Evolutionary conservation across 495 filamentous ascomycete species (phyloP).

Genomic region (Lentithecium fluviatile): DNA sequence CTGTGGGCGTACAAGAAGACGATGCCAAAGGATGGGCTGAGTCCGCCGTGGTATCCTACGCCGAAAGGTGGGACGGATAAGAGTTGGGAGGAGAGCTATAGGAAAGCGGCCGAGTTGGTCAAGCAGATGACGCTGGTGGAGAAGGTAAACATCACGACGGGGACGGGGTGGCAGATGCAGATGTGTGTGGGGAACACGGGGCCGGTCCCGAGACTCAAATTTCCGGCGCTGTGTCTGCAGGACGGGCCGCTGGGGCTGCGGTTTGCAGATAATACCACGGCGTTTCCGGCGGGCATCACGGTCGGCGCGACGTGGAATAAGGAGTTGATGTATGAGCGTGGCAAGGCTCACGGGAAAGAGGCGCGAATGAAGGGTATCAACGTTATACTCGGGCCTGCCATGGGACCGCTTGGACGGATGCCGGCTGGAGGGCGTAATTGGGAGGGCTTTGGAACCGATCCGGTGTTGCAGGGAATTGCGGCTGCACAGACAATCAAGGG

Average conservation of each 20-base stretch:
- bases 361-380: constrained; percentile 71
- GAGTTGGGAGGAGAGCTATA: constrained; percentile 75
- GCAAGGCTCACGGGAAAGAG: constrained; percentile 66
- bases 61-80: constrained; percentile 74
- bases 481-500: constrained; percentile 69
- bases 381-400: constrained; percentile 70
- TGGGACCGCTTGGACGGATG: constrained; percentile 76
- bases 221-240: constrained; percentile 84
- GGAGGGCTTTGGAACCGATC: constrained; percentile 83
- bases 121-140: constrained; percentile 79
- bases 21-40: constrained; percentile 46
- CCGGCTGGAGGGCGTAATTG: constrained; percentile 88
- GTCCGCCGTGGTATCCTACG: constrained; percentile 81
- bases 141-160: constrained; percentile 94
- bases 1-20: constrained; percentile 41
- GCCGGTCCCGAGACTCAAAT: constrained; percentile 53
- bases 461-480: constrained; percentile 68
- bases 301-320: constrained; percentile 86
- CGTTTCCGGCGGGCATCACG: constrained; percentile 81
- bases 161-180: constrained; percentile 87
- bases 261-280: constrained; percentile 72
- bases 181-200: constrained; percentile 86
- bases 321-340: constrained; percentile 71
- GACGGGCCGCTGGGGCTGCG: constrained; percentile 84
- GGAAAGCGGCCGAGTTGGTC: constrained; percentile 77